These are phyloP conservation scores for Camellia japonica DNA, from an alignment of 148 eudicot species.

Conservation along the genomic window DNA sequence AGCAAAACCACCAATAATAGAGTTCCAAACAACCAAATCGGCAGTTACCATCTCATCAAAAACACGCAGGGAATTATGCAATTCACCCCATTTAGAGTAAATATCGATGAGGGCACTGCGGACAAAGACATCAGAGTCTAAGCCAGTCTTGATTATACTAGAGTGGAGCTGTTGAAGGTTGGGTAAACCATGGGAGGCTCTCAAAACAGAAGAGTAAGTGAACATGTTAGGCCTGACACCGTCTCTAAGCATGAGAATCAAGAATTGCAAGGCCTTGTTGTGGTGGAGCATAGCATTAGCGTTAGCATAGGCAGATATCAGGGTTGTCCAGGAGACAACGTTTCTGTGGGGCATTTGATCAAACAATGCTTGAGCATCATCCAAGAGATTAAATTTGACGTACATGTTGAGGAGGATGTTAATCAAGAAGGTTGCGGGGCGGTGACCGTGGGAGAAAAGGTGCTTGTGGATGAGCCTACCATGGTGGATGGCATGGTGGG, in stretches of 20 bases:
- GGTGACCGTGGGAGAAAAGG: constrained; percentile 13
- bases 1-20: constrained; percentile 11
- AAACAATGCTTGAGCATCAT: constrained; percentile 5
- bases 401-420: constrained; percentile 9
- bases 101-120: constrained; percentile 14
- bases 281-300: constrained; percentile 4
- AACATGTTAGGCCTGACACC: constrained; percentile 14
- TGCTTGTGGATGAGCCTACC: constrained; percentile 10
- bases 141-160: constrained; percentile 5
- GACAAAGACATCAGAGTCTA: constrained; percentile 15
- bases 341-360: constrained; percentile 14
- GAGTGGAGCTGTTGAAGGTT: constrained; percentile 12
- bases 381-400: constrained; percentile 1
- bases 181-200: constrained; percentile 17
- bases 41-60: constrained; percentile 15
- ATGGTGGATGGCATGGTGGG: neutral
- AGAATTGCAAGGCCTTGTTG: constrained; percentile 9
- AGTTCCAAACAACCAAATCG: constrained; percentile 12
- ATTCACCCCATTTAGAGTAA: constrained; percentile 15
- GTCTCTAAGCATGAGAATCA: constrained; percentile 13
- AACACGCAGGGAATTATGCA: neutral
- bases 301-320: constrained; percentile 14
- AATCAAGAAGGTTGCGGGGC: constrained; percentile 3
- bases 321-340: constrained; percentile 14
- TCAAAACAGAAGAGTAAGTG: constrained; percentile 18